Percentiles rank a stretch among this genome's conserved stretches.
Conservation (phyloP, 169 alveolate species). For the Plasmodium fragile region DNA sequence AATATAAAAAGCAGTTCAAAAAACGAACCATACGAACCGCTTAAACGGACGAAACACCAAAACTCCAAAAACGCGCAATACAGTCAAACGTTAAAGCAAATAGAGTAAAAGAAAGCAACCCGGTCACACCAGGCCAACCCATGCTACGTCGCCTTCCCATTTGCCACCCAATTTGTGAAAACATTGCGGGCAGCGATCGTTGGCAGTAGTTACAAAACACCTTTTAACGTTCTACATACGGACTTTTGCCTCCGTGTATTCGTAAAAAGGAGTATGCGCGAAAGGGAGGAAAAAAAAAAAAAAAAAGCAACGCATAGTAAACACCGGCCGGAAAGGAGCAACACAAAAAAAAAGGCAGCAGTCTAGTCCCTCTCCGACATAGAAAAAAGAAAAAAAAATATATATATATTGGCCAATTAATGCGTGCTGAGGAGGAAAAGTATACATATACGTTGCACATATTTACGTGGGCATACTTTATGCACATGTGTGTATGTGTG, state of each 20-base stretch:
- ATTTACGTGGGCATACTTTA: background rate
- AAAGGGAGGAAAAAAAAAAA: background rate
- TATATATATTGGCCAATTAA: background rate
- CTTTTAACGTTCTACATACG: background rate
- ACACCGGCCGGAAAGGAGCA: background rate
- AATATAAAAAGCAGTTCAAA: background rate
- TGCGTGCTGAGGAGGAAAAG: background rate
- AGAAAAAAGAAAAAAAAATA: background rate
- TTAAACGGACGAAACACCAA: background rate
- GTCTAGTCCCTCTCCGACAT: background rate
- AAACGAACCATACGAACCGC: background rate
- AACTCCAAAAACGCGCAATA: background rate
- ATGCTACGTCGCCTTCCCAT: background rate
- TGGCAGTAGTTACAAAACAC: background rate
- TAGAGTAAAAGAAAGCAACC: background rate
- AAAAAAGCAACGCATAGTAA: background rate
- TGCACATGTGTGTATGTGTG: background rate
- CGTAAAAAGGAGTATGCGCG: background rate
- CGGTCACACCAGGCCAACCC: background rate
- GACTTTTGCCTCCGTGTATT: background rate
- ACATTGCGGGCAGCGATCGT: background rate
- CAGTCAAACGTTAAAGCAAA: background rate
- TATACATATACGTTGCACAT: background rate
- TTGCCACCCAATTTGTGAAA: background rate
- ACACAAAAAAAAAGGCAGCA: background rate